Evolutionary conservation across 179 eudicot genomes (phyloP), one percentile per base, ranked within the genome.

Genomic region (Silene coronaria): DNA sequence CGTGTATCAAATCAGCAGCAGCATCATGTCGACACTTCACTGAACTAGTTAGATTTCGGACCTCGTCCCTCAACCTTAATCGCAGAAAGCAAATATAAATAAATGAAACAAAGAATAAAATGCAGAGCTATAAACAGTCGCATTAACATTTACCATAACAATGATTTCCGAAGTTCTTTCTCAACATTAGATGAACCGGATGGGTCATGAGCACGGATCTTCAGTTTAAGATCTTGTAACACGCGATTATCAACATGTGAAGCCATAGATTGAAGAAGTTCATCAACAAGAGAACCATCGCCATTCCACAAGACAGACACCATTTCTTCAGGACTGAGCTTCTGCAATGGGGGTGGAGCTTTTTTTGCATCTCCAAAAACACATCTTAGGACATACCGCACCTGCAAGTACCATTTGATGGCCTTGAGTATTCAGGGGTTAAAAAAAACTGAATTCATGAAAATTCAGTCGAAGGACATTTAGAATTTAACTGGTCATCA

Each of bases 311-410:
- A 75, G 75, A 77, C 85, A 64, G 91, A 85, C 65, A 85, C 90
- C 72, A 86, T 84, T 75, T 81, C 97, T 77, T 89, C 88, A 73
- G 93, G 91, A 80, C 88, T 86, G 77, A 95, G 91, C 84, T 85
- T 91, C 81, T 89, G 97, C 70, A 95, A 73, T 53, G 97, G 97
- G 58, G 97, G 99, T 51, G 99, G 99, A 64, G 99, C 99, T 76
- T 81, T 85, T 86, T 95, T 93, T 46, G 97, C 97, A 84, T 95
- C 96, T 69, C 93, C 99, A 82, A 90, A 95, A 75, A 91, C 91
- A 70, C 95, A 85, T 84, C 91, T 86, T 86, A 95, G 85, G 74
- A 95, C 97, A 84, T 95, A 92, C 68, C 95, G 87, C 78, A 95
- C 97, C 99, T 95, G 87, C 75, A 86, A 82, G 67, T 71, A 65